Base-by-base conservation (phyloP, 441 rosid species). In the Gossypium gossypioides region DNA sequence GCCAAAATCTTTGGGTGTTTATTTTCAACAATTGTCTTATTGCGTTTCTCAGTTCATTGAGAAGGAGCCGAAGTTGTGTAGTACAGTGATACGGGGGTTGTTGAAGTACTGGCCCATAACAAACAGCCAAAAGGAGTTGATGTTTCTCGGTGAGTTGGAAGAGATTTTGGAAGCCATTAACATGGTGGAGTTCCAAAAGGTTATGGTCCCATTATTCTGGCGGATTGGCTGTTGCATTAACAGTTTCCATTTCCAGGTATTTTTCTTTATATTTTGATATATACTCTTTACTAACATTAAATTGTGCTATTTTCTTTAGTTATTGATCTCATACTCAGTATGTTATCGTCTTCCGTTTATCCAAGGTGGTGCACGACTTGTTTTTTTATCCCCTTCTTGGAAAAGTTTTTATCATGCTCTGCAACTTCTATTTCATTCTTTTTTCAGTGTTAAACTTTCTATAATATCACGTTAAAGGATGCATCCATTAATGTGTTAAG, bases 91-190 rank as follows among this genome's bases (percentile, higher is more conserved):
- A 18, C 85, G 82, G 68, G 93, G 98, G 68, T 75, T 92, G 68
- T 75, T 92, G 87, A 92, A 88, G 77, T 89, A 81, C 69, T 92
- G 98, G 98, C 98, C 98, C 18, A 77, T 89, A 60, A 92, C 97
- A 0, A 92, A 86, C 58, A 88, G 97, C 76, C 96, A 91, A 81
- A 92, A 92, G 79, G 98, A 92, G 84, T 89, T 92, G 46, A 87
- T 91, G 93, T 88, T 92, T 81, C 85, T 92, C 6, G 86, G 96
- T 1, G 97, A 91, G 84, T 78, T 89, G 69, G 98, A 93, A 79
- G 98, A 90, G 82, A 87, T 91, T 73, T 65, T 93, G 76, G 98
- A 93, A 78, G 82, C 80, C 13, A 88, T 87, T 79, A 91, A 83
- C 64, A 79, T 86, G 77, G 81, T 83, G 78, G 98, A 93, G 46